Percentiles rank a stretch among this genome's conserved stretches.
Conservation (phyloP, 2,329 filamentous ascomycete species). For the Hypoxylon sp. region DNA sequence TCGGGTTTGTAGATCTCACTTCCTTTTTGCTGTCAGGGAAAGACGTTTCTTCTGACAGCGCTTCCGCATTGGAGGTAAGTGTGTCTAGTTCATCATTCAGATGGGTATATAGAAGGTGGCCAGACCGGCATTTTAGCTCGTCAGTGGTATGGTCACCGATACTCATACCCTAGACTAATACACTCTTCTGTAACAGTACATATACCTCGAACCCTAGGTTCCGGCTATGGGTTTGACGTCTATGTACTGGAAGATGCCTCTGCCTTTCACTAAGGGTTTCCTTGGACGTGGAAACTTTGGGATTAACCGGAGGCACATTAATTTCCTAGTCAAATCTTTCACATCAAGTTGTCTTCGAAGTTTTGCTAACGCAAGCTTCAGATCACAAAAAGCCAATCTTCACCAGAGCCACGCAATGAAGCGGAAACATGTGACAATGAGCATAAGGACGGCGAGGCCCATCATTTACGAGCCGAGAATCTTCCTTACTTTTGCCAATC, state of each 20-base stretch:
- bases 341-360: slow-evolving; percentile 21
- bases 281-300: slow-evolving; percentile 64
- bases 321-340: neutral
- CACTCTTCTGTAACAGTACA: slow-evolving; percentile 51
- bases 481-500: slow-evolving; percentile 60
- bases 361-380: slow-evolving; percentile 35
- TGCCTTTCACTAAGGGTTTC: slow-evolving; percentile 64
- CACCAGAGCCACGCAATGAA: slow-evolving; percentile 23
- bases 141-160: slow-evolving; percentile 75
- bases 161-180: slow-evolving; percentile 75
- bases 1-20: slow-evolving; percentile 85
- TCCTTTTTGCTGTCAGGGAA: slow-evolving; percentile 78
- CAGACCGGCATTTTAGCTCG: slow-evolving; percentile 62
- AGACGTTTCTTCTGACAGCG: slow-evolving; percentile 65
- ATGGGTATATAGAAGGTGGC: slow-evolving; percentile 76
- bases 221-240: slow-evolving; percentile 59
- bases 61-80: slow-evolving; percentile 62
- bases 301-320: slow-evolving; percentile 68
- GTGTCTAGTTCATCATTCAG: slow-evolving; percentile 32
- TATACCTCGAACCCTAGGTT: slow-evolving; percentile 57
- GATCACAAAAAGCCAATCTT: slow-evolving; percentile 19
- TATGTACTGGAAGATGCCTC: slow-evolving; percentile 53
- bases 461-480: slow-evolving; percentile 11
- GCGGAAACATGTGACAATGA: slow-evolving; percentile 23
- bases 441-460: slow-evolving; percentile 13